phyloP scores from a whole-genome alignment of 352 stramenopile genomes.

The Thraustochytrium sp. region DNA sequence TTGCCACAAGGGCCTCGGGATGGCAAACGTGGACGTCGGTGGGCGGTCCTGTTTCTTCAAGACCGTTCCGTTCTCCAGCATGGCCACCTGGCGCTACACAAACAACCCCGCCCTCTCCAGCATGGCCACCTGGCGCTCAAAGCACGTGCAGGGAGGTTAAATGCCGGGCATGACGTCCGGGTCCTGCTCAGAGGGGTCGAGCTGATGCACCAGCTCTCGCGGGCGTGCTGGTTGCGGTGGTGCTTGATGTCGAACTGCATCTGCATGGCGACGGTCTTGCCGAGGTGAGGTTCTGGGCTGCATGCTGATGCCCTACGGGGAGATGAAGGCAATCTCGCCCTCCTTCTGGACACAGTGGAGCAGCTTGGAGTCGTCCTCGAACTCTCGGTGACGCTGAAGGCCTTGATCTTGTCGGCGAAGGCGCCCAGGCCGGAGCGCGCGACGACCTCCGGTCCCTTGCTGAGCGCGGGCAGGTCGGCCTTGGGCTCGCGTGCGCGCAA shows the following conservation, averaged over 20 bases:
- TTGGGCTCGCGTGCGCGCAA: background rate
- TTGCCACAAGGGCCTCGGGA: too few species aligned
- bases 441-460: background rate
- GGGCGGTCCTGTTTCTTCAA: too few species aligned
- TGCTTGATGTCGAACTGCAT: constrained; percentile 60
- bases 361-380: constrained; percentile 18
- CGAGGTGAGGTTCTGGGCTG: constrained; percentile 28
- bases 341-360: constrained; percentile 27
- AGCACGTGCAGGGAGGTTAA: too few species aligned
- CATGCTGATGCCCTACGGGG: constrained; percentile 3
- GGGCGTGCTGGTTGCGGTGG: background rate
- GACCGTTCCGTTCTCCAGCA: too few species aligned
- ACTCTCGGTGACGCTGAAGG: constrained; percentile 23
- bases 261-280: constrained; percentile 45
- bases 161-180: background rate
- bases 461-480: background rate
- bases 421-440: background rate
- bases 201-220: background rate
- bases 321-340: constrained; percentile 44
- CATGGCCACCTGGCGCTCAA: too few species aligned
- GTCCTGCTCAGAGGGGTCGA: constrained; percentile 22
- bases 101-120: too few species aligned
- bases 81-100: too few species aligned
- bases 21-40: too few species aligned
- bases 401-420: constrained; percentile 13